Evolutionary conservation across 2,329 filamentous ascomycete genomes (phyloP).

Genomic region (Podosphaera leucotricha): DNA sequence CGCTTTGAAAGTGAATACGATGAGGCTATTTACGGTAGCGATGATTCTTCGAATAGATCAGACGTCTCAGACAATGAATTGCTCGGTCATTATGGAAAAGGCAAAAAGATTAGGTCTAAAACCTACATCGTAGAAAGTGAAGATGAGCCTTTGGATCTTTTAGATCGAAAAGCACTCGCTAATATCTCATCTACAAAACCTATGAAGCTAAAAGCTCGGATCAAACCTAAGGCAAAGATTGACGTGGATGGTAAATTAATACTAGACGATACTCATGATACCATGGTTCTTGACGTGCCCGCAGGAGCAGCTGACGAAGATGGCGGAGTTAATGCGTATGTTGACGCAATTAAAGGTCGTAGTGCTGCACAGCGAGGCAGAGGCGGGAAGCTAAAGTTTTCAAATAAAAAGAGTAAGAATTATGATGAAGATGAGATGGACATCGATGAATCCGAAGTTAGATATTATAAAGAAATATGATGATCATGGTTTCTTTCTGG

Average conservation of each 20-base stretch:
- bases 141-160: constrained; percentile 80
- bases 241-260: constrained; percentile 65
- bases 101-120: constrained; percentile 34
- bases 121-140: constrained; percentile 87
- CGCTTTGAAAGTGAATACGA: constrained; percentile 86
- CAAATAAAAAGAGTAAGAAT: constrained; percentile 35
- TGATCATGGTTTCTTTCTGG: no score
- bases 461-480: constrained; percentile 28
- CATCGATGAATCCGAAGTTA: constrained; percentile 24
- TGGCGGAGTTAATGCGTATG: constrained; percentile 42
- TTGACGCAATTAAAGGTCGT: constrained; percentile 43
- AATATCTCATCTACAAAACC: constrained; percentile 88
- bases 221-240: constrained; percentile 34
- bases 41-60: constrained; percentile 31
- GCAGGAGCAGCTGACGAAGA: constrained; percentile 18
- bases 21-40: constrained; percentile 55
- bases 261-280: constrained; percentile 34
- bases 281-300: constrained; percentile 40
- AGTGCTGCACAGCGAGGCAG: constrained; percentile 40
- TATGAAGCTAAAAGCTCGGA: constrained; percentile 29
- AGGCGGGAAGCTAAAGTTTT: constrained; percentile 47
- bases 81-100: constrained; percentile 22
- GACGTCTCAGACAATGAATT: constrained; percentile 39
- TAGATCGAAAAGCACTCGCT: constrained; percentile 70
- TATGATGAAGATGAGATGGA: constrained; percentile 23